Evolutionary conservation across 768 basidiomycete species (phyloP), one percentile per base, ranked within the genome.

Genomic region (Phylloporus sp.): DNA sequence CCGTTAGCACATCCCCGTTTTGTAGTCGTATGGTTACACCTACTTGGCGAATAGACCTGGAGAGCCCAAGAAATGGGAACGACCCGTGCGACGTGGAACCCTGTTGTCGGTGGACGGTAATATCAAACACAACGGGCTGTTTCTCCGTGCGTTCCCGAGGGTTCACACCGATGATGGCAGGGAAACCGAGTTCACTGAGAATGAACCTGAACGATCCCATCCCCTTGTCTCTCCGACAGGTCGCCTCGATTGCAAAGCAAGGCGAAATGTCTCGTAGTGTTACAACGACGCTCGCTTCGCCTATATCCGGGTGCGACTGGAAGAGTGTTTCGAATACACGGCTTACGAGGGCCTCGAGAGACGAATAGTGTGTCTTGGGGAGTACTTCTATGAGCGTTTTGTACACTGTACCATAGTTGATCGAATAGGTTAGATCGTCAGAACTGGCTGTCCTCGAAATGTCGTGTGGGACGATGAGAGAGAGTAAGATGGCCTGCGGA

Each of bases 131-230:
- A 15, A 91, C 76, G 27, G 76, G 63, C 62, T 93, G 91, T 58
- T 77, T 77, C 59, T 84, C 79, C 27, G 70, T 57, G 28, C 88
- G 75, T 65, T 93, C 91, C 52, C 75, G 77, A 6, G 77, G 72
- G 56, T 88, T 80, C 34, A 92, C 70, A 3, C 91, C 90, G 22
- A 93, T 72, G 45, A 91, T 76, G 13, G 77, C 72, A 7, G 72
- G 69, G 32, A 82, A 78, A 5, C 70, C 60, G 9, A 93, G 66
- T 41, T 74, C 73, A 13, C 68, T 55, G 31, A 77, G 52, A 20
- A 11, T 24, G 44, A 50, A 66, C 48, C 51, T 65, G 64, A 10
- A 54, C 41, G 29, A 69, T 44, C 22, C 65, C 20, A 48, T 59
- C 23, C 9, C 44, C 34, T 49, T 62, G 16, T 54, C 52, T 47